These are phyloP conservation scores for Phytophthora idaei DNA, from an alignment of 352 stramenopile species.

Conservation along the genomic window DNA sequence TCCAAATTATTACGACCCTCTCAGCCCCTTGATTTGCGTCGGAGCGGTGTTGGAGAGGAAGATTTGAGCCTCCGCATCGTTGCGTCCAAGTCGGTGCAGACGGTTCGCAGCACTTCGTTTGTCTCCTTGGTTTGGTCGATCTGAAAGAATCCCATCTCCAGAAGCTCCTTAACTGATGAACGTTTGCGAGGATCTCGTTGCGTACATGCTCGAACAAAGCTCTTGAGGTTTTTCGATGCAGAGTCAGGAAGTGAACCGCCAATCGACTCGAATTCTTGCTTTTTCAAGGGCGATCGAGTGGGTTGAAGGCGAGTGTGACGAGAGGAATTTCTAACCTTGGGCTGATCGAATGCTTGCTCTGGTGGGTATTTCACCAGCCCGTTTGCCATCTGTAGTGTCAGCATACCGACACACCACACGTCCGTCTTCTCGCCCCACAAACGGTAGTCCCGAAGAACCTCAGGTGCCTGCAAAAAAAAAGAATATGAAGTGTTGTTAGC, in stretches of 20 bases:
- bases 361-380: conserved; percentile 16
- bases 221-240: conserved; percentile 52
- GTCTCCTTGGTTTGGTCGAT: conserved; percentile 55
- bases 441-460: conserved; percentile 21
- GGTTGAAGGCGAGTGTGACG: conserved; percentile 11
- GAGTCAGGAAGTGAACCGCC: conserved; percentile 43
- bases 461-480: conserved; percentile 29
- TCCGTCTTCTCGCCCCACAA: conserved; percentile 46
- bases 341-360: conserved; percentile 7
- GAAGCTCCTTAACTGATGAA: conserved; percentile 33
- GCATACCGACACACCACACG: conserved; percentile 60
- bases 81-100: conserved; percentile 64
- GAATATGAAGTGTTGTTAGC: not conserved
- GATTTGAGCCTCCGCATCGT: conserved; percentile 53
- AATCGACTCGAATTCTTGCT: conserved; percentile 10
- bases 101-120: conserved; percentile 56
- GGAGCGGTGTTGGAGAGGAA: conserved; percentile 12
- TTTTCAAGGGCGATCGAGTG: conserved; percentile 15
- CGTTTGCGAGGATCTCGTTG: conserved; percentile 51
- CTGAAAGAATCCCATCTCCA: conserved; percentile 56
- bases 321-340: conserved; percentile 9
- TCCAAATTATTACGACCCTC: not conserved
- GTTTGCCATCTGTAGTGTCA: conserved; percentile 62
- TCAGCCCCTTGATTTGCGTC: conserved; percentile 14
- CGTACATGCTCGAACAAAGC: conserved; percentile 51